phyloP scores from a whole-genome alignment of 2,329 filamentous ascomycete genomes.

The Trichophaea hybrida region DNA sequence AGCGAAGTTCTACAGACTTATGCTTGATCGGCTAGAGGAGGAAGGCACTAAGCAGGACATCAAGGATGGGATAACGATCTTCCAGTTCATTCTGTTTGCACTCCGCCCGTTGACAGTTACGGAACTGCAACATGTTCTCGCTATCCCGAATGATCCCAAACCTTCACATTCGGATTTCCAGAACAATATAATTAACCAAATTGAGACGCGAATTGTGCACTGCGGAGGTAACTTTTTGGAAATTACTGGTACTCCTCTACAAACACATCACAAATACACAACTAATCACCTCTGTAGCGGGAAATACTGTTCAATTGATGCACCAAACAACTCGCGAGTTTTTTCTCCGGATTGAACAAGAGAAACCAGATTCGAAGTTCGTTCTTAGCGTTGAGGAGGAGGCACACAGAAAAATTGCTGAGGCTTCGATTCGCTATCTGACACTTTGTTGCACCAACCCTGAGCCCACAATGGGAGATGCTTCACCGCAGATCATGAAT shows the following conservation, averaged over 20 bases:
- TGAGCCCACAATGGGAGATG: neutral
- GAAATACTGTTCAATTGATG: slow-evolving; percentile 2
- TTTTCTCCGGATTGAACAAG: neutral
- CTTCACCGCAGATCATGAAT: neutral
- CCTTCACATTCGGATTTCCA: neutral
- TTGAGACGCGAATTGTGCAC: neutral
- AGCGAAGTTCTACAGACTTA: neutral
- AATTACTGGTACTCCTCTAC: neutral
- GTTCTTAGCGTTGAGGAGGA: neutral
- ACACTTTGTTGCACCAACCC: neutral
- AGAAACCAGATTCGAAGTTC: neutral
- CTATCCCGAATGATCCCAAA: neutral
- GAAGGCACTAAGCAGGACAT: neutral
- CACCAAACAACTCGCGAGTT: slow-evolving; percentile 4
- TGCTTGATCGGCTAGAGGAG: neutral
- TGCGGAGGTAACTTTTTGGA: neutral
- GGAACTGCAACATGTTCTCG: neutral
- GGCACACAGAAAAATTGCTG: neutral
- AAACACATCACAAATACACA: neutral
- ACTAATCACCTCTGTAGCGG: neutral
- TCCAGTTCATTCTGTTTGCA: neutral
- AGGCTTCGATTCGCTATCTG: neutral
- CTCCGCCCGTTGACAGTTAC: neutral
- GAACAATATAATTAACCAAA: neutral
- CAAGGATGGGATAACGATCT: neutral